phyloP scores from a whole-genome alignment of 2,329 filamentous ascomycete genomes.

The Aschersonia sp. region DNA sequence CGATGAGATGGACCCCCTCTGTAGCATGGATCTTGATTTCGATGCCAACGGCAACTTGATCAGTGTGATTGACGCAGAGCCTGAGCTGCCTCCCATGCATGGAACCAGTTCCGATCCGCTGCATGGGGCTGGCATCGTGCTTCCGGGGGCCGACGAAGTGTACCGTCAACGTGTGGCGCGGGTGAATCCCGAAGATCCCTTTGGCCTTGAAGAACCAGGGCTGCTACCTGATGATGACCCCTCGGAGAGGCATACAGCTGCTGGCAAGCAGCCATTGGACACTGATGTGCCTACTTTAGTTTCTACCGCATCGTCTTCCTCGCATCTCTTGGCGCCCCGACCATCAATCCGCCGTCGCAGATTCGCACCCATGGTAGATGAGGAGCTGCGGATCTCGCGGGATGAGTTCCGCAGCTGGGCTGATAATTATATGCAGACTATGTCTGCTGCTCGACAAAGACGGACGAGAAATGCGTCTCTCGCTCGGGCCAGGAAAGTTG shows the following conservation, averaged over 20 bases:
- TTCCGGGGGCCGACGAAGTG: not conserved
- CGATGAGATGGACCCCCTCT: conserved; percentile 22
- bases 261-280: not conserved
- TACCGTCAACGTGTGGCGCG: not conserved
- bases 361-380: conserved; percentile 15
- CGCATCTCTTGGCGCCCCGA: conserved; percentile 7
- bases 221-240: conserved; percentile 15
- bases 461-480: conserved; percentile 10
- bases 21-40: conserved; percentile 32
- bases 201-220: conserved; percentile 22
- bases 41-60: conserved; percentile 36
- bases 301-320: not conserved
- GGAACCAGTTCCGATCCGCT: conserved; percentile 2
- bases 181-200: conserved; percentile 7
- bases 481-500: conserved; percentile 24
- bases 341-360: conserved; percentile 13
- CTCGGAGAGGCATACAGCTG: not conserved
- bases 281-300: not conserved
- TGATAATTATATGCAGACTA: conserved; percentile 35
- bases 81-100: conserved; percentile 26
- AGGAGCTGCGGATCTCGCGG: conserved; percentile 18
- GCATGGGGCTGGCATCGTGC: not conserved
- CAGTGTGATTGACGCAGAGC: conserved; percentile 24
- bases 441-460: conserved; percentile 24
- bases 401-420: conserved; percentile 25